These are phyloP conservation scores for Volutella citrinella DNA, from an alignment of 2,329 filamentous ascomycete genomes.

Conservation along the genomic window DNA sequence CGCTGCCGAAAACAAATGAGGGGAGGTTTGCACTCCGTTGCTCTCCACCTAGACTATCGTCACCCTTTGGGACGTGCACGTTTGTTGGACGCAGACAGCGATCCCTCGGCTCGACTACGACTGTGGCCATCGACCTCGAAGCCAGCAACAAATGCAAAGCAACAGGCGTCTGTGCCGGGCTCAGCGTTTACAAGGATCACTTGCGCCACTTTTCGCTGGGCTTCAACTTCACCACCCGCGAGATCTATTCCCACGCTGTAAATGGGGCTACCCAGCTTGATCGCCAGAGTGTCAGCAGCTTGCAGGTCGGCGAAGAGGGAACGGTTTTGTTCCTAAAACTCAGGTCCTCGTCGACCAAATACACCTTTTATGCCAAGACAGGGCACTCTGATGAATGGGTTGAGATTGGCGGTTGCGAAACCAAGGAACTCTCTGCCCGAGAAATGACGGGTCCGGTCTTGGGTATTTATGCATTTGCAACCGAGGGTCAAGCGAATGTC, in stretches of 20 bases:
- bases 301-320: neutral
- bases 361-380: constrained; percentile 2
- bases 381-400: constrained; percentile 1
- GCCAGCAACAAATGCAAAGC: neutral
- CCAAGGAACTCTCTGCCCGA: constrained; percentile 4
- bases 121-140: constrained; percentile 4
- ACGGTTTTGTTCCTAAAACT: constrained; percentile 6
- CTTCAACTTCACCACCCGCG: neutral
- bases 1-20: too few species aligned
- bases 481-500: too few species aligned
- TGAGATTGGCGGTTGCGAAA: constrained; percentile 6
- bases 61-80: constrained; percentile 8
- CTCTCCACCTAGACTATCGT: too few species aligned
- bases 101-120: constrained; percentile 8
- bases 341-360: constrained; percentile 4
- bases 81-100: constrained; percentile 9
- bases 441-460: constrained; percentile 13
- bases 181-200: constrained; percentile 12
- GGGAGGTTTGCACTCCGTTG: too few species aligned
- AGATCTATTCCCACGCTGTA: neutral
- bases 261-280: too few species aligned
- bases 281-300: constrained; percentile 1
- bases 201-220: constrained; percentile 7
- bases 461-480: constrained; percentile 10
- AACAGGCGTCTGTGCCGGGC: constrained; percentile 4